These are phyloP conservation scores for Trypanosomatidae sp. DNA, from an alignment of 208 protist species.

Conservation along the genomic window DNA sequence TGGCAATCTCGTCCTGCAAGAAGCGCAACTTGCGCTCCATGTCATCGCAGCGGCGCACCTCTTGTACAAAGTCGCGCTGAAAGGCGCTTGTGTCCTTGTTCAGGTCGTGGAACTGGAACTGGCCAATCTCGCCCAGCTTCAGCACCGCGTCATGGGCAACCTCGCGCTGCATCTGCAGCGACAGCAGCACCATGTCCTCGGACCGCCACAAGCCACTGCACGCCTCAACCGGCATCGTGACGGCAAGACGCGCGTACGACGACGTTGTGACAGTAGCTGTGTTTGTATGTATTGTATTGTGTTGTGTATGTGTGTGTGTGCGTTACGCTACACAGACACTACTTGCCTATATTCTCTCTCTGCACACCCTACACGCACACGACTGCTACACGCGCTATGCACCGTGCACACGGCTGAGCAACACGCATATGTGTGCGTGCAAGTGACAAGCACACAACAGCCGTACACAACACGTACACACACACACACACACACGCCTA, in stretches of 20 bases:
- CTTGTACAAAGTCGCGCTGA: constrained; percentile 93
- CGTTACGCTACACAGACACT: no score
- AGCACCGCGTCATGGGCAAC: constrained; percentile 93
- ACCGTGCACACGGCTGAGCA: no score
- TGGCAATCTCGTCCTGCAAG: constrained; percentile 87
- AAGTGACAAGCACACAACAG: not conserved
- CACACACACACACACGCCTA: no score
- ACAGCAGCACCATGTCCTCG: constrained; percentile 96
- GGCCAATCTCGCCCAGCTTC: constrained; percentile 91
- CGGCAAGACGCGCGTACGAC: not conserved
- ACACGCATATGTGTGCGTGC: constrained; percentile 1
- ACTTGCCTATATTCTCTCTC: no score
- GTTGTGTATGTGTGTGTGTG: no score
- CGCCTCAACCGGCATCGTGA: constrained; percentile 54
- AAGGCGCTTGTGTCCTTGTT: constrained; percentile 91
- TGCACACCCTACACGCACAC: no score
- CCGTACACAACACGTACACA: no score
- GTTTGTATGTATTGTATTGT: not conserved
- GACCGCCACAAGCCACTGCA: constrained; percentile 90
- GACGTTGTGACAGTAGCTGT: not conserved
- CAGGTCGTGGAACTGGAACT: constrained; percentile 95
- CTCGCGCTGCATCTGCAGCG: constrained; percentile 95
- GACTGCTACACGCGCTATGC: no score
- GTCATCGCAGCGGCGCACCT: constrained; percentile 96
- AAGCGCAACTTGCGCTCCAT: constrained; percentile 94